phyloP scores from a whole-genome alignment of 2,329 filamentous ascomycete species.

The Fusarium dimerum region DNA sequence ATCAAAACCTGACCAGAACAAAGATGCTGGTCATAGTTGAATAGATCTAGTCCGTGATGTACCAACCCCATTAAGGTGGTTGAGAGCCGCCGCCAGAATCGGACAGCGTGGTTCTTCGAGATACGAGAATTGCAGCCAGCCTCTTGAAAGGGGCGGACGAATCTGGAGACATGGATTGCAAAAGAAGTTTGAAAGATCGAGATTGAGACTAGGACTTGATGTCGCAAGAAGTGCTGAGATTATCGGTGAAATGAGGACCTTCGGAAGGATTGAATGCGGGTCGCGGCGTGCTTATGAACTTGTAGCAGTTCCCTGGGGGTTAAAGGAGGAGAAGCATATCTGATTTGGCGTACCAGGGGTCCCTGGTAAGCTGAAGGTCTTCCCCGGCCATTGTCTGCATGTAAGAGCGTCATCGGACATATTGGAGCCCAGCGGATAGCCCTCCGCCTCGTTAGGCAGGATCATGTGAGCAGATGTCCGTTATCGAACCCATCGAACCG shows the following conservation, averaged over 20 bases:
- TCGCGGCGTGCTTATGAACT: conserved; percentile 17
- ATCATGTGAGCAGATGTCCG: conserved; percentile 7
- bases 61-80: conserved; percentile 28
- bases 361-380: conserved; percentile 8
- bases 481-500: not conserved
- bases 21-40: conserved; percentile 38
- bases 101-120: conserved; percentile 25
- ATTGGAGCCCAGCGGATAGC: not conserved
- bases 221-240: not conserved
- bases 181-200: not conserved
- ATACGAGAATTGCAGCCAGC: conserved; percentile 25
- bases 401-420: conserved; percentile 4
- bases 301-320: conserved; percentile 2
- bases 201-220: not conserved
- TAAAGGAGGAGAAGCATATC: conserved; percentile 16
- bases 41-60: conserved; percentile 36
- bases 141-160: conserved; percentile 23
- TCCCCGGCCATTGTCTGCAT: conserved; percentile 2
- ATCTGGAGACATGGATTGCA: conserved; percentile 21
- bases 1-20: conserved; percentile 38
- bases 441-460: conserved; percentile 10
- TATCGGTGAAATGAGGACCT: not conserved
- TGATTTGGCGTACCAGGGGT: conserved; percentile 15
- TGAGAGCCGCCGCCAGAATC: conserved; percentile 24
- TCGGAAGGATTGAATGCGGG: conserved; percentile 7